Conservation (phyloP, 441 rosid genomes). For the Biscutella laevigata region DNA sequence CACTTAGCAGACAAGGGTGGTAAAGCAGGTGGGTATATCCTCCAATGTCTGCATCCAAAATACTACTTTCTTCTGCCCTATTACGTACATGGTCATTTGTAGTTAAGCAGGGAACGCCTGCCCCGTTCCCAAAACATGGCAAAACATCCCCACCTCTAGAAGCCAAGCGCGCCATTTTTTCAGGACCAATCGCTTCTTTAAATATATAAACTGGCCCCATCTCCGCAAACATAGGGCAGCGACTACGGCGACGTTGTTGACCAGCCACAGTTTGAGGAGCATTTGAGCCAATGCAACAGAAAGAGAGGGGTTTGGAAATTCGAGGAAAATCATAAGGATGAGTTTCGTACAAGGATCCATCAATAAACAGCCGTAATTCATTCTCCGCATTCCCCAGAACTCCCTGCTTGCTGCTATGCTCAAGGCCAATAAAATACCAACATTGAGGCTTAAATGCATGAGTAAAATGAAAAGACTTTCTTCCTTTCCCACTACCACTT, state of each 20-base stretch:
- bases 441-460: slow-evolving; percentile 99
- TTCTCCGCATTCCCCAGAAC: slow-evolving; percentile 85
- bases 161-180: slow-evolving; percentile 83
- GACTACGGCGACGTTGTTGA: slow-evolving; percentile 94
- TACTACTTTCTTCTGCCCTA: slow-evolving; percentile 69
- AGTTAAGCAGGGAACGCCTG: slow-evolving; percentile 96
- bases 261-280: slow-evolving; percentile 99
- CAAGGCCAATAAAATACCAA: slow-evolving; percentile 96
- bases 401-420: slow-evolving; percentile 82
- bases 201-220: slow-evolving; percentile 97
- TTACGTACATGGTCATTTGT: slow-evolving; percentile 55
- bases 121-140: slow-evolving; percentile 88
- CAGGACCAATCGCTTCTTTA: slow-evolving; percentile 91
- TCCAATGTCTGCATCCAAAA: slow-evolving; percentile 89
- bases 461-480: slow-evolving; percentile 95
- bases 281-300: slow-evolving; percentile 98
- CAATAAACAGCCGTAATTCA: slow-evolving; percentile 85
- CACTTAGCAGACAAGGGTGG: slow-evolving; percentile 82
- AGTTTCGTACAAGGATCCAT: slow-evolving; percentile 88
- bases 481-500: slow-evolving; percentile 88
- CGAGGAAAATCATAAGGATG: slow-evolving; percentile 96
- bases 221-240: slow-evolving; percentile 98
- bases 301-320: slow-evolving; percentile 88
- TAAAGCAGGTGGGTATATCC: slow-evolving; percentile 80
- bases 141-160: slow-evolving; percentile 93